Evolutionary conservation across 345 rosid genomes (phyloP).

Genomic region (Brassica cretica): DNA sequence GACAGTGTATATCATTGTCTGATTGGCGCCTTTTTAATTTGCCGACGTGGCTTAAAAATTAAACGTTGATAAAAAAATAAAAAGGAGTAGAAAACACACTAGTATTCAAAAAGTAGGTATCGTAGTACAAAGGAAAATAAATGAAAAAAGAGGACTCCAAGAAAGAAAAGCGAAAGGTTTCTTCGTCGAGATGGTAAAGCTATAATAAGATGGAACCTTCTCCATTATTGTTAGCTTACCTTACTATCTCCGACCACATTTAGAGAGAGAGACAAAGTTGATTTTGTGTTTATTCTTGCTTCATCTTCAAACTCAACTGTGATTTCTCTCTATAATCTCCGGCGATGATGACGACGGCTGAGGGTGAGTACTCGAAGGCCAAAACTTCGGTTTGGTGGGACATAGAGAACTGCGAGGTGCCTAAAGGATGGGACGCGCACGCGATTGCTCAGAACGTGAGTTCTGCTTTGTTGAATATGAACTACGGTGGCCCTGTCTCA

Average conservation of each 20-base stretch:
- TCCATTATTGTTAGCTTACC: background rate
- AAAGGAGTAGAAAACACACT: background rate
- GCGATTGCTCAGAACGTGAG: constrained; percentile 71
- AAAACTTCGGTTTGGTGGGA: constrained; percentile 97
- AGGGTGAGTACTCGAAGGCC: constrained; percentile 51
- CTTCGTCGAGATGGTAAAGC: background rate
- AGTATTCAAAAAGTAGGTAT: background rate
- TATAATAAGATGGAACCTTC: background rate
- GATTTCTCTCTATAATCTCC: background rate
- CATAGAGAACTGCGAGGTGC: constrained; percentile 85
- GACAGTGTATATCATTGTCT: background rate
- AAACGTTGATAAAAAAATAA: background rate
- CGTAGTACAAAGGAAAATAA: background rate
- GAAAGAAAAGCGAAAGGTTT: background rate
- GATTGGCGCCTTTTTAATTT: background rate
- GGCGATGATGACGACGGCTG: background rate
- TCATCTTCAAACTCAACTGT: background rate
- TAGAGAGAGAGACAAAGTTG: background rate
- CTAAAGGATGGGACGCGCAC: constrained; percentile 62
- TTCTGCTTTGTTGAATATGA: constrained; percentile 66
- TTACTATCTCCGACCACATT: background rate
- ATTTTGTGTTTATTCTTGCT: background rate
- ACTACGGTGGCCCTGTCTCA: constrained; percentile 76
- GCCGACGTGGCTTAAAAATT: background rate
- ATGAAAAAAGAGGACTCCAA: background rate